Evolutionary conservation across 2,329 filamentous ascomycete species (phyloP).

Genomic region (Colletotrichum simmondsii): DNA sequence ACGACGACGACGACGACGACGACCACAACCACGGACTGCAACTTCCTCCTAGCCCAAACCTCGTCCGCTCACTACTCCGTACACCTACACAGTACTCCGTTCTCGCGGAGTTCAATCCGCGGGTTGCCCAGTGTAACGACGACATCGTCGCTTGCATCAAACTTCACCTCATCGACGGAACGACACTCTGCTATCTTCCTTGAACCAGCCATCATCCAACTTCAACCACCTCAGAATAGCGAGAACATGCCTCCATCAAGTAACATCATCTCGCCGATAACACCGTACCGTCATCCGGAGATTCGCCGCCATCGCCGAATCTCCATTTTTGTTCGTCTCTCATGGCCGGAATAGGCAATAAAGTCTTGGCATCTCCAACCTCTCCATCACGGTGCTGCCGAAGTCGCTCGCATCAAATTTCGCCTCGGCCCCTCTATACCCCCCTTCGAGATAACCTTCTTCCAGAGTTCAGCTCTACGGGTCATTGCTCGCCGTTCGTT

Average conservation of each 20-base stretch:
- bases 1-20: slow-evolving; percentile 1
- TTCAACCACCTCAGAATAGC: background rate
- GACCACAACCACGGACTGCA: background rate
- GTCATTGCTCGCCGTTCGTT: background rate
- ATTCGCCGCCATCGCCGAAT: background rate
- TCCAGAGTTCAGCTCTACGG: background rate
- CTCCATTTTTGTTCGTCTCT: background rate
- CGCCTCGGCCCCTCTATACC: background rate
- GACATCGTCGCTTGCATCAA: background rate
- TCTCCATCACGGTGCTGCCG: slow-evolving; percentile 7
- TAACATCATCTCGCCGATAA: background rate
- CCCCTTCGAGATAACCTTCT: slow-evolving; percentile 8
- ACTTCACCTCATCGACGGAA: background rate
- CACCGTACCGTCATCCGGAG: background rate
- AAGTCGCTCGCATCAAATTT: slow-evolving; percentile 9
- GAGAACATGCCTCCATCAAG: background rate
- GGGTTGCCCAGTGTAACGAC: background rate
- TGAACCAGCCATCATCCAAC: background rate
- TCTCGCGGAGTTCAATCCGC: background rate
- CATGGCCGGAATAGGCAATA: background rate
- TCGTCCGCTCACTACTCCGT: background rate
- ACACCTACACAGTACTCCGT: too few relatives aligned
- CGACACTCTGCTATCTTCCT: background rate
- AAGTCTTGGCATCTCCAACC: slow-evolving; percentile 13
- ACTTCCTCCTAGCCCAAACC: background rate